Evolutionary conservation across 78 protist species (phyloP).

Genomic region (Dictyostelium brefeldianum): DNA sequence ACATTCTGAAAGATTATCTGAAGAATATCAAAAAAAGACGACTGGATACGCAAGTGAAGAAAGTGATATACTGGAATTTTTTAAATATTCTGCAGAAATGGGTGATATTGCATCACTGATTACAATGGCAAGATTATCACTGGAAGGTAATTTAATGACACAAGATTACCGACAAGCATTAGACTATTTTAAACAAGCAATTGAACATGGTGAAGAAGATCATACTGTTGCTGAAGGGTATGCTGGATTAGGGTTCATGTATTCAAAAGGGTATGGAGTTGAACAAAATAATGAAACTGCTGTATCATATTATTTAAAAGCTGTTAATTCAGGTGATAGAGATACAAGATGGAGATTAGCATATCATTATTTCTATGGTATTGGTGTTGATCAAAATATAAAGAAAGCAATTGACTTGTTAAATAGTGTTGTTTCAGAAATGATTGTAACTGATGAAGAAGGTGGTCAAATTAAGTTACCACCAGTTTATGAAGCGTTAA

Average conservation of each 20-base stretch:
- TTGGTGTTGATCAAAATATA: slow-evolving; percentile 46
- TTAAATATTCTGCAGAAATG: slow-evolving; percentile 79
- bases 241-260: slow-evolving; percentile 86
- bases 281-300: slow-evolving; percentile 81
- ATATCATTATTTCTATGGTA: slow-evolving; percentile 71
- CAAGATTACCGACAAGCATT: slow-evolving; percentile 79
- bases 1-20: slow-evolving; percentile 26
- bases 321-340: slow-evolving; percentile 57
- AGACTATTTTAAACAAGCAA: slow-evolving; percentile 68
- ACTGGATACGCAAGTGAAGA: slow-evolving; percentile 6
- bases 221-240: slow-evolving; percentile 48
- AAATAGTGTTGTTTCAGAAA: neutral
- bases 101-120: slow-evolving; percentile 74
- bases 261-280: slow-evolving; percentile 79
- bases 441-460: slow-evolving; percentile 58
- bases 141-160: slow-evolving; percentile 68
- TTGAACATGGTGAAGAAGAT: slow-evolving; percentile 20
- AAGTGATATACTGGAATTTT: slow-evolving; percentile 79
- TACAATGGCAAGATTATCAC: slow-evolving; percentile 86
- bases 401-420: slow-evolving; percentile 53
- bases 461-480: slow-evolving; percentile 27
- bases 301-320: slow-evolving; percentile 51
- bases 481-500: slow-evolving; percentile 62
- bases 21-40: neutral
- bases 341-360: slow-evolving; percentile 52